Evolutionary conservation across 2,329 filamentous ascomycete species (phyloP), one percentile per base, ranked within the genome.

Genomic region (Ophiocordyceps sinensis): DNA sequence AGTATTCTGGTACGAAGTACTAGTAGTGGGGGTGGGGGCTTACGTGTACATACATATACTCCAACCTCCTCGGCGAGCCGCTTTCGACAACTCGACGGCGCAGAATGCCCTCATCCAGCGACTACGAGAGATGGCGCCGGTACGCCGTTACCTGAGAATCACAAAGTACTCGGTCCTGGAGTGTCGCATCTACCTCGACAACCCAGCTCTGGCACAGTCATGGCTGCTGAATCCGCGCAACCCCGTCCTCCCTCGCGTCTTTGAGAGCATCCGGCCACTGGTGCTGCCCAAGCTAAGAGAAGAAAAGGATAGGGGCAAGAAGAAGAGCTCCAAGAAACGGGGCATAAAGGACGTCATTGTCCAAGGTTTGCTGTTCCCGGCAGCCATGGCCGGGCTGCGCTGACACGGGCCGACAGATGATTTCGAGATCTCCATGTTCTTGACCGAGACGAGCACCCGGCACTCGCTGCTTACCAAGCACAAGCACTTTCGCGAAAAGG

Each of bases 101-200:
- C 15, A 23, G 23, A 15, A 41, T 41, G 39, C 42, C 5, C 23
- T 35, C 31, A 13, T 19, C 21, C 28, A 31, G n/a, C 34, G 31
- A 30, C 15, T 7, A 5, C 13, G 29, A 28, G 48, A 21, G 36
- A 95, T 95, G 88, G 82, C 87, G 12, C 88, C 88, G 11, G 77
- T 94, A 38, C 79, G 88, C 44, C 77, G 88, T 52, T 95, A 96
- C 58, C 71, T 96, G 42, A 78, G 89, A 40, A 94, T 96, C 51
- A 89, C 84, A 42, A 88, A 89, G 57, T 85, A 86, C 60, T 94
- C 89, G 5, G 87, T 95, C 28, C 73, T 98, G n/a, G 91, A 98
- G 70, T 87, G 85, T 48, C 87, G 88, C 49, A 91, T 98, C 50
- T 96, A 96, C 61, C 77, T 95, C 37, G 89, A 96, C 49, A 88